Percentiles rank a stretch among this genome's conserved stretches.
Evolutionary conservation across 805 yeast genomes (phyloP).

Genomic region (Lipomyces lipofer): DNA sequence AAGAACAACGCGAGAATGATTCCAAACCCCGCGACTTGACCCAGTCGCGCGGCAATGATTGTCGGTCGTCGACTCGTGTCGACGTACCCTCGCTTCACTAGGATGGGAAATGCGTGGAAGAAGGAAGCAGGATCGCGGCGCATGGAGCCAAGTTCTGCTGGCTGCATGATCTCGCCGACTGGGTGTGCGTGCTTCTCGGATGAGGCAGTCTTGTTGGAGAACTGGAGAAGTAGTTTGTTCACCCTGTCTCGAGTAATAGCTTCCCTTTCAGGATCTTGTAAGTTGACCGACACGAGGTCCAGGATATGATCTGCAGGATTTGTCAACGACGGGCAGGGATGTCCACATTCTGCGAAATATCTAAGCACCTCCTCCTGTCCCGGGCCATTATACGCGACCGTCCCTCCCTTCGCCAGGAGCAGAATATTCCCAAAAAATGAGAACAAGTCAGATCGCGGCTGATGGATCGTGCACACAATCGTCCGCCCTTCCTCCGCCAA

Average conservation of each 20-base stretch:
- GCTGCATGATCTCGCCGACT: constrained; percentile 15
- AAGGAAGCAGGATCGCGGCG: constrained; percentile 41
- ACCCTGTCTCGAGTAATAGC: constrained; percentile 46
- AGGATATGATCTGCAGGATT: constrained; percentile 75
- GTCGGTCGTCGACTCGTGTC: constrained; percentile 56
- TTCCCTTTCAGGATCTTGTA: constrained; percentile 49
- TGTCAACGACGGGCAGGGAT: constrained; percentile 57
- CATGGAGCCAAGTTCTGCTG: constrained; percentile 38
- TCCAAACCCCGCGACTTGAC: constrained; percentile 65
- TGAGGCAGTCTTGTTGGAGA: not conserved
- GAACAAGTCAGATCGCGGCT: constrained; percentile 71
- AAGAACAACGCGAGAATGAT: constrained; percentile 67
- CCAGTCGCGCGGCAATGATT: constrained; percentile 60
- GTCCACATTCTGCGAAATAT: constrained; percentile 54
- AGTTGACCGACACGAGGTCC: constrained; percentile 64
- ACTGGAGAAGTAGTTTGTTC: constrained; percentile 38
- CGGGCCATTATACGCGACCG: constrained; percentile 51
- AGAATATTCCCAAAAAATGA: constrained; percentile 68
- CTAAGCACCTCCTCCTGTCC: constrained; percentile 53
- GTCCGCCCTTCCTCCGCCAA: constrained; percentile 63
- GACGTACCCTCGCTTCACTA: constrained; percentile 44
- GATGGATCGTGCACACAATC: constrained; percentile 76
- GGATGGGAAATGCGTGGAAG: constrained; percentile 40
- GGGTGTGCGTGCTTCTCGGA: not conserved
- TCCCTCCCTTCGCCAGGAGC: constrained; percentile 71